Evolutionary conservation across 1,139 yeast genomes (phyloP).

Genomic region (Scheffersomyces illinoinensis): DNA sequence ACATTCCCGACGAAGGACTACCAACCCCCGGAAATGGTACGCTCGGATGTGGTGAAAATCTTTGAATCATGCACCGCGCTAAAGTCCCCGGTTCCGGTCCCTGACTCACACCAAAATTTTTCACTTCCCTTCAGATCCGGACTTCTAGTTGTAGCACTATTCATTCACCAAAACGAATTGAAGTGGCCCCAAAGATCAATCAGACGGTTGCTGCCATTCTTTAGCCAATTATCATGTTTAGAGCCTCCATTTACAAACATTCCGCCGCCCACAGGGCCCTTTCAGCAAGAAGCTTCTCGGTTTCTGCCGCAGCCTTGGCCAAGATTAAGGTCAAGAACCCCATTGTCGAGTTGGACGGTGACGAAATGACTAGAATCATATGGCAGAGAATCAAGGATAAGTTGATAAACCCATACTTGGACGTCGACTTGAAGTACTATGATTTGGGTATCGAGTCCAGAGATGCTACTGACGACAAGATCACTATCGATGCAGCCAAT

Average conservation of each 20-base stretch:
- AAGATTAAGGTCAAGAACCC: constrained; percentile 87
- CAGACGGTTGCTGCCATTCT: neutral
- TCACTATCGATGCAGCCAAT: constrained; percentile 85
- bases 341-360: constrained; percentile 95
- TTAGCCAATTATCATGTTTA: constrained; percentile 4
- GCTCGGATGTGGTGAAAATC: neutral
- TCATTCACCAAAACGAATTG: neutral
- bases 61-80: neutral
- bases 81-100: neutral
- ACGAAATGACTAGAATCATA: constrained; percentile 92
- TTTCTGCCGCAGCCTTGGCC: constrained; percentile 15
- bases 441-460: constrained; percentile 85
- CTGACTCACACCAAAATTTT: neutral
- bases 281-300: constrained; percentile 23
- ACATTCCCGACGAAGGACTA: neutral
- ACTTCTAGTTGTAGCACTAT: neutral
- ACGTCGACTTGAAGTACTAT: constrained; percentile 87
- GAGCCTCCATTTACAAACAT: constrained; percentile 6
- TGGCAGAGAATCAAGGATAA: constrained; percentile 85
- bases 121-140: neutral
- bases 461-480: constrained; percentile 84
- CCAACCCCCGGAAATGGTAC: neutral
- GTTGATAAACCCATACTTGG: constrained; percentile 80
- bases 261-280: constrained; percentile 3
- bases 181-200: neutral